Percentiles rank a stretch among this genome's conserved stretches.
These are phyloP conservation scores for Ilex aquifolium DNA, from an alignment of 257 asterid genomes.

Conservation along the genomic window DNA sequence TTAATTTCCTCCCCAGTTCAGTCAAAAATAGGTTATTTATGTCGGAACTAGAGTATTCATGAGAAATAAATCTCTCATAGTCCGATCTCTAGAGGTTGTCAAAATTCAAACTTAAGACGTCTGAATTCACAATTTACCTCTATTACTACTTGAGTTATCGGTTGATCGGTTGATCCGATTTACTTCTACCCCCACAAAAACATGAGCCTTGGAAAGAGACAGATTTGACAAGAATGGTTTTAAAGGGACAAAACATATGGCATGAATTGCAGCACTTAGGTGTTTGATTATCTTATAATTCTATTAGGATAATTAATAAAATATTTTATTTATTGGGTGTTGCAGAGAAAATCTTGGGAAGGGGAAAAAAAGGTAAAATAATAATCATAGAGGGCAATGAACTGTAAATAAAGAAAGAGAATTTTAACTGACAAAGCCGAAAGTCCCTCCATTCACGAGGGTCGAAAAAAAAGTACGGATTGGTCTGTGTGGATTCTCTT, in stretches of 20 bases:
- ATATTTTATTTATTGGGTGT: no score
- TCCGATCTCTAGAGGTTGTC: no score
- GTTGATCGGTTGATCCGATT: neutral
- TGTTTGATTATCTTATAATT: no score
- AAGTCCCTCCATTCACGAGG: constrained; percentile 14
- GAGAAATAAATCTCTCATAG: no score
- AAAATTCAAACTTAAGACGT: no score
- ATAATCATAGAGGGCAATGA: neutral
- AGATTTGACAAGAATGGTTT: neutral
- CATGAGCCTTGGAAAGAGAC: neutral
- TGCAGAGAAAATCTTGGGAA: no score
- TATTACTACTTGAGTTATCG: no score
- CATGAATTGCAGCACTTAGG: neutral
- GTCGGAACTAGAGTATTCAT: no score
- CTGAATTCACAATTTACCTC: no score
- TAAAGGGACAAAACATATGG: neutral
- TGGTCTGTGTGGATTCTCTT: constrained; percentile 20
- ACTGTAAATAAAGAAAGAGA: neutral
- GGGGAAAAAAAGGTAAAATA: neutral
- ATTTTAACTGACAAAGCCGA: neutral
- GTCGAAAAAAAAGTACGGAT: constrained; percentile 21
- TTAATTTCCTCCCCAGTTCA: no score
- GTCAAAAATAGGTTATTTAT: no score
- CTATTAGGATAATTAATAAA: no score
- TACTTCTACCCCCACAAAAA: neutral